Evolutionary conservation across 2,329 filamentous ascomycete genomes (phyloP).

Genomic region (Graphiopsis chlorocephala): DNA sequence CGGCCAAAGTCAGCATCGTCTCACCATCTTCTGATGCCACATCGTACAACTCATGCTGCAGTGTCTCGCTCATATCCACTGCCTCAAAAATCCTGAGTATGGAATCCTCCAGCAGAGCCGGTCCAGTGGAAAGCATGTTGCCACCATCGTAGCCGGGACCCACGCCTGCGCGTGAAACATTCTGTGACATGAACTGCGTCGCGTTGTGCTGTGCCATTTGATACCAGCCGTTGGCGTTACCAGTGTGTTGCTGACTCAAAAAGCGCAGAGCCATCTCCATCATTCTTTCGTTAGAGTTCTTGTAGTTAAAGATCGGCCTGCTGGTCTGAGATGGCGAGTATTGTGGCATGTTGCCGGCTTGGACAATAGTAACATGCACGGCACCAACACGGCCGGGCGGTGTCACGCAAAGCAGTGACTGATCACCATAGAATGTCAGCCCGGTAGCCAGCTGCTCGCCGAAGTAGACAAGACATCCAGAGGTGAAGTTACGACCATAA

Average conservation of each 20-base stretch:
- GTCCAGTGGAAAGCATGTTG: conserved; percentile 19
- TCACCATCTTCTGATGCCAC: conserved; percentile 63
- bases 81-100: conserved; percentile 17
- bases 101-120: conserved; percentile 17
- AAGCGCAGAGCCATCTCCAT: conserved; percentile 57
- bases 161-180: conserved; percentile 23
- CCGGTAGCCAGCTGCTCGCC: conserved; percentile 67
- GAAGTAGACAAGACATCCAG: conserved; percentile 80
- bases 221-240: conserved; percentile 32
- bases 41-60: conserved; percentile 66
- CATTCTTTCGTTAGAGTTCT: conserved; percentile 60
- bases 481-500: conserved; percentile 75
- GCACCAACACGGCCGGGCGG: conserved; percentile 68
- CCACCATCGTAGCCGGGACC: conserved; percentile 15
- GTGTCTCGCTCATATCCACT: conserved; percentile 73
- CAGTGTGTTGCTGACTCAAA: conserved; percentile 35
- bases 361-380: conserved; percentile 65
- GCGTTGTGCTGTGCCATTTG: conserved; percentile 29
- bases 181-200: conserved; percentile 25
- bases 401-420: conserved; percentile 74
- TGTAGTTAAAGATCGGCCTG: conserved; percentile 61
- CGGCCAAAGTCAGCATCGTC: conserved; percentile 77
- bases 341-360: conserved; percentile 36
- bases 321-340: conserved; percentile 29
- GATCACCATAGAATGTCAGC: conserved; percentile 77